A percentile compares a stretch with the other conserved stretches of the same genome.
These are phyloP conservation scores for Penicillium sp. DNA, from an alignment of 2,329 filamentous ascomycete species.

Conservation along the genomic window DNA sequence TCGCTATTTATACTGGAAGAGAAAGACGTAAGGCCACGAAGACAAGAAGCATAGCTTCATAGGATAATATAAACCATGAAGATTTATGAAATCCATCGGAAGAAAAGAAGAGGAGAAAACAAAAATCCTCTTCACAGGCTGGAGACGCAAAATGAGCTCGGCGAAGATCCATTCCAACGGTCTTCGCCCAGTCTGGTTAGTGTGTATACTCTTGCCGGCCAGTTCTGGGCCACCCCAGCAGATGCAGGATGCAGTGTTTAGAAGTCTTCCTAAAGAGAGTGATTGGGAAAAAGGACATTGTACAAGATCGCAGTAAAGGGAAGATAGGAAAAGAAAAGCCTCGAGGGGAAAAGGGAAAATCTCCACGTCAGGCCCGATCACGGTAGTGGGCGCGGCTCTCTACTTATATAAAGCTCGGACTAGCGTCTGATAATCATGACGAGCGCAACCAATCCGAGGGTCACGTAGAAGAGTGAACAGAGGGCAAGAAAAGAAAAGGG, in stretches of 20 bases:
- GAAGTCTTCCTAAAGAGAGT: too few species aligned
- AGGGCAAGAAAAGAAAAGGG: slow-evolving; percentile 7
- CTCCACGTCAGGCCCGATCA: slow-evolving; percentile 17
- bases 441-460: slow-evolving; percentile 30
- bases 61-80: neutral
- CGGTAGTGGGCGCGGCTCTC: slow-evolving; percentile 27
- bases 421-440: slow-evolving; percentile 35
- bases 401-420: slow-evolving; percentile 36
- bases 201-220: slow-evolving; percentile 27
- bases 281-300: neutral
- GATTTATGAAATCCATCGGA: neutral
- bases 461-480: slow-evolving; percentile 7
- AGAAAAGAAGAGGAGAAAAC: slow-evolving; percentile 13
- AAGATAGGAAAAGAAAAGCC: slow-evolving; percentile 1
- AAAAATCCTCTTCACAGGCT: slow-evolving; percentile 6
- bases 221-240: neutral
- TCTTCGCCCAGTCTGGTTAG: slow-evolving; percentile 37
- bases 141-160: slow-evolving; percentile 15
- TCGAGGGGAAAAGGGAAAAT: slow-evolving; percentile 15
- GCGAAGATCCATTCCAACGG: slow-evolving; percentile 36
- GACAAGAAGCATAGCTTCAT: neutral
- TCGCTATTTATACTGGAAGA: slow-evolving; percentile 13
- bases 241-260: neutral
- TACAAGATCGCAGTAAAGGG: neutral
- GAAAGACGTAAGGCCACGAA: slow-evolving; percentile 3